Evolutionary conservation across 2,329 filamentous ascomycete genomes (phyloP), one percentile per base, ranked within the genome.

Genomic region (Ophiostoma quercus): DNA sequence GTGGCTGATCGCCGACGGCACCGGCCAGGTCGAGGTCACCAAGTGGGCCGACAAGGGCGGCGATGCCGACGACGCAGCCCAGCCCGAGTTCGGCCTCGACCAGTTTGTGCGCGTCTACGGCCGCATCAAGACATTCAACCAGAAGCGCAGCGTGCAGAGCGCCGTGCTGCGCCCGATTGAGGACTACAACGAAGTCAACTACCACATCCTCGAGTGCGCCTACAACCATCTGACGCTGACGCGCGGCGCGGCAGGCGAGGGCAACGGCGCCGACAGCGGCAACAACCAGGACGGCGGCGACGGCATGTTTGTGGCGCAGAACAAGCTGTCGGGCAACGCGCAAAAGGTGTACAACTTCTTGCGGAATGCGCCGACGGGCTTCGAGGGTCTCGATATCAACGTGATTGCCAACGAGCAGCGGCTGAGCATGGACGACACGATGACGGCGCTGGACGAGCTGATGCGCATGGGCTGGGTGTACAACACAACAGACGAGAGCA

Each of bases 1-100:
- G 65, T 96, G 96, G 85, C 91, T 90, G 76, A 83, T 99, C 75
- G 95, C 99, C 80, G 95, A 99, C 80, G 95, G 95, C 78, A 99
- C 96, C 0, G 94, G 92, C 71, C 85, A 89, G 72, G 90, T 97
- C 75, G 96, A 99, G 80, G 94, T 92, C 74, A 96, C 95, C 82
- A 89, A 91, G 79, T 96, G 91, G 90, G 84, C 91, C 70, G 90
- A 94, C 79, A 88, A 91, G 79, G 96, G 91, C 90, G 84, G 91
- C 70, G 90, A 94, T 79, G 80, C 84, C 74, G 86, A 88, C 76
- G 85, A 84, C 77, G 79, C 79, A 37, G 81, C 69, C 68, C 71
- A 72, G 60, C 39, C 78, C 84, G 86, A 72, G 19, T 87, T 92
- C 74, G 84, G 87, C 73, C 84, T 90, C 74, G 90, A 94, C 76